Base-by-base conservation (phyloP, 164 flowering plant genomes). In the Berberis thunbergii region DNA sequence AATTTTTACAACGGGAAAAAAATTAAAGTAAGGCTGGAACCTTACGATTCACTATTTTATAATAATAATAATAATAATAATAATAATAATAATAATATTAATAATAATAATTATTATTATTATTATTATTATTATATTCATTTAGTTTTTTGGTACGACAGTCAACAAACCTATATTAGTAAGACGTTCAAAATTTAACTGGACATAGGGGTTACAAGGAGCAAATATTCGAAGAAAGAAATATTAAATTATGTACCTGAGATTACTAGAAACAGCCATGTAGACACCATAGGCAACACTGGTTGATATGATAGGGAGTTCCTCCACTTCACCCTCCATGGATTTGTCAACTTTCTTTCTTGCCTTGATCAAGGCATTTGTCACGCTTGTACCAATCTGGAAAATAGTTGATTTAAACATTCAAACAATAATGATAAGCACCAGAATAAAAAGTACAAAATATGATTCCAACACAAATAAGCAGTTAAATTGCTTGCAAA, bases 261-360 rank as follows among this genome's bases (percentile, higher is more conserved):
- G 93, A 72, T 94, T 94, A 83, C 98, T 94, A 13, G 98, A 94
- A 69, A 90, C 79, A 5, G 96, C 88, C 97, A 93, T 93, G 61
- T 93, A 93, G 71, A 88, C 87, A 80, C 98, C 98, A 77, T 94
- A 94, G 41, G 87, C 97, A 56, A 78, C 84, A 75, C 98, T 94
- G 40, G 98, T 94, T 60, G 93, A 77, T 38, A 94, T 9, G 64
- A 91, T 72, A 43, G 99, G 99, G 50, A 94, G 80, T 60, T 83
- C 84, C 67, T 94, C 96, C 1, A 81, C 83, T 76, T 89, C 96
- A 11, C 67, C 93, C 5, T 67, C 96, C 43, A 76, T 67, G 48
- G 81, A 50, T 67, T 86, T 80, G 70, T 89, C 86, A 63, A 94
- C 84, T 64, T 90, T 83, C 75, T 86, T 89, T 67, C 83, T 69